Evolutionary conservation across 2,329 filamentous ascomycete genomes (phyloP), one percentile per base, ranked within the genome.

Genomic region (Endothia cerciana): DNA sequence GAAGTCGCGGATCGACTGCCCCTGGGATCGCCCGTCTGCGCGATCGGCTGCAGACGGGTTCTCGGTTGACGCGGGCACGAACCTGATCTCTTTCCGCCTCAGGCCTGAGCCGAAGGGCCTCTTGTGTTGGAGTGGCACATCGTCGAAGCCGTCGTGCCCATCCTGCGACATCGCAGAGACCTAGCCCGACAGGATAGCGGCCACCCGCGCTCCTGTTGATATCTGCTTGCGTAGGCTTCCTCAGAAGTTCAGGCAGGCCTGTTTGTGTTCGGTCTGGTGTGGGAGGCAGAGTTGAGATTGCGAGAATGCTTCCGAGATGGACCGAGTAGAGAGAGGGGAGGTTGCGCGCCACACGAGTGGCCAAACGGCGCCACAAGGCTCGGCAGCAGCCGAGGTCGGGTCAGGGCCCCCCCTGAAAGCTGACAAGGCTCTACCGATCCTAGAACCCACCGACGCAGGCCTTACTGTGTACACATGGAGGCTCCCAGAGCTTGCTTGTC

Each of bases 61-160:
- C 1, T 76, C 75, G 33, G 79, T 78, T 30, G 81, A 78, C 8
- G 85, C 86, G 28, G 80, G 82, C n/a, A 89, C 85, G 69, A 89
- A 89, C 60, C 83, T 78, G 67, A 89, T 81, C 36, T 76, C 76
- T 69, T 82, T 82, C 63, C 83, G 83, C 74, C 83, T 82, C 61
- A 88, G 74, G 68, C 86, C 86, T 10, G 82, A 79, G 33, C 87
- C 86, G 68, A 87, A 89, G 1, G 85, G 80, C 58, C 79, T 79
- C 69, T 81, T 81, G 67, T 78, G 78, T 60, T 87, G 84, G 28
- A 88, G 80, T 1, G 85, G 85, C 5, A 84, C 72, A 40, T 85
- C 80, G 59, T 83, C 78, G 25, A 79, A 76, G 60, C 77, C 74
- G 15, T 78, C 71, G 11, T 71, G 65, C 3, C 73, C 68, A 25